Evolutionary conservation across 371 early-diverging fungal species (phyloP).

Genomic region (Haplosporangium sp.): DNA sequence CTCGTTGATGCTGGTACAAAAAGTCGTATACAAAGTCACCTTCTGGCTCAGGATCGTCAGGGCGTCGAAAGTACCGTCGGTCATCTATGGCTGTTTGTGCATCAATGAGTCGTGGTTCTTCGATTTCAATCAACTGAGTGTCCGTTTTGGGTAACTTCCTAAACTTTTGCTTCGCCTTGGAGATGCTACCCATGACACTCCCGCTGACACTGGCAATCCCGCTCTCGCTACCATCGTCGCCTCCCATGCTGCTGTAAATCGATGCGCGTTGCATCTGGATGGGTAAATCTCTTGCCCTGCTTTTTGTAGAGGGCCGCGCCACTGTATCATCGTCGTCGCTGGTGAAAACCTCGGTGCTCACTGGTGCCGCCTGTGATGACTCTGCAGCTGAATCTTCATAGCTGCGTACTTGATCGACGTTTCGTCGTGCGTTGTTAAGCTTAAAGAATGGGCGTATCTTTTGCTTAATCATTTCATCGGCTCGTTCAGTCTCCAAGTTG

Average conservation of each 20-base stretch:
- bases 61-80: slow-evolving; percentile 32
- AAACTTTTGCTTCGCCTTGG: background rate
- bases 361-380: background rate
- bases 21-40: slow-evolving; percentile 50
- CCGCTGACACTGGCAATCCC: background rate
- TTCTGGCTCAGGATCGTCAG: slow-evolving; percentile 27
- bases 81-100: slow-evolving; percentile 24
- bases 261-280: background rate
- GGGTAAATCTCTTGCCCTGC: background rate
- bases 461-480: slow-evolving; percentile 30
- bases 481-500: slow-evolving; percentile 23
- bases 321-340: background rate
- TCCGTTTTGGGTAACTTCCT: slow-evolving; percentile 4
- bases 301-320: background rate
- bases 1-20: slow-evolving; percentile 50
- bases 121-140: slow-evolving; percentile 20
- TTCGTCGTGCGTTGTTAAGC: slow-evolving; percentile 14
- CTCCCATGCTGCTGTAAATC: background rate
- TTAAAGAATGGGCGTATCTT: slow-evolving; percentile 24
- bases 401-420: background rate
- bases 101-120: slow-evolving; percentile 24
- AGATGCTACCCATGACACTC: background rate
- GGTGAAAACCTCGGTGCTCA: background rate
- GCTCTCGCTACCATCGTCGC: background rate
- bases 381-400: slow-evolving; percentile 1